Evolutionary conservation across 768 basidiomycete species (phyloP), one percentile per base, ranked within the genome.

Genomic region (Lentinus tigrinus): DNA sequence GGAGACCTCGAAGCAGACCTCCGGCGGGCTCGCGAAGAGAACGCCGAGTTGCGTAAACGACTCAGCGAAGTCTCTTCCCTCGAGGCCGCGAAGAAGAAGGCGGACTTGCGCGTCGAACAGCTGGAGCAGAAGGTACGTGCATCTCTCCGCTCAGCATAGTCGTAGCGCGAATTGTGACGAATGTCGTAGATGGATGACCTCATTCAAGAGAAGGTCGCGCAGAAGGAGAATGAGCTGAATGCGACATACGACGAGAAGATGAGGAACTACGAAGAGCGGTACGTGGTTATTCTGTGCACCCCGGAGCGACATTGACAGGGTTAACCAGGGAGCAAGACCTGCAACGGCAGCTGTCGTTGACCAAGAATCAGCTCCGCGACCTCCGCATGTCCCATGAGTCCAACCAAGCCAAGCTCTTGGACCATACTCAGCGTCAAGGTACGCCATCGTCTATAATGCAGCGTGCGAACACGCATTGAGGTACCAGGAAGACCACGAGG

Each of bases 241-340:
- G 97, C 96, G 16, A 95, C 92, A 5, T 98, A 97, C 63, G 97
- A 99, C 66, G 97, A 99, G 75, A 88, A 88, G 64, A 80, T 99
- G 70, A 81, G 93, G 50, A 99, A 98, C 72, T 98, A 96, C 65
- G 95, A 95, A 72, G 96, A 96, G 68, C 83, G 96, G 94, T 94
- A 64, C 27, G 85, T 72, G 4, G 43, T 8, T 46, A 0, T 46
- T 11, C 5, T 23, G 39, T 13, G 24, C 11, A 19, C 6, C 1
- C 6, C 14, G 24, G 6, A 10, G 21, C 2, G 23, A 44, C 7
- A 10, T 31, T 46, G 19, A 46, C 53, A 27, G 9, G 17, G 3
- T 36, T n/a, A 16, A 11, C 13, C 65, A 95, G 95, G 46, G 97
- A 99, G 74, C 89, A 93, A 70, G 95, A 96, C 66, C 76, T 98